Conservation (phyloP, 352 stramenopile genomes). For the Achlya hypogyna region DNA sequence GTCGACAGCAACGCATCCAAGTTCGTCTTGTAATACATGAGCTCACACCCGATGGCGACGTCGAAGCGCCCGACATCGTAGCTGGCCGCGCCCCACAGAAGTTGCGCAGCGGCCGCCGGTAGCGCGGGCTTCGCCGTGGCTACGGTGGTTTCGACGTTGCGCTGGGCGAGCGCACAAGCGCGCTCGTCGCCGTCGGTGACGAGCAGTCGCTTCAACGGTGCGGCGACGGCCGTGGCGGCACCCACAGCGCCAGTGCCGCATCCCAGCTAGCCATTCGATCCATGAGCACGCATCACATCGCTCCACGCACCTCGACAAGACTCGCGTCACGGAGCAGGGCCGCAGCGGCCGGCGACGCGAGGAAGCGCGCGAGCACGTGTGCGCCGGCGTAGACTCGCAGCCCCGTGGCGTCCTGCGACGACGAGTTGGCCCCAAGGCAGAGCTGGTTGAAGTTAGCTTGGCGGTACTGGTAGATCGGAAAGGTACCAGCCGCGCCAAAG, state of each 20-base stretch:
- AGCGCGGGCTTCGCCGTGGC: not conserved
- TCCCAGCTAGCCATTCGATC: not conserved
- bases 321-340: not conserved
- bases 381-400: constrained; percentile 13
- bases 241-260: constrained; percentile 8
- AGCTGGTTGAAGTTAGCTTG: constrained; percentile 9
- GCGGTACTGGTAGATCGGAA: constrained; percentile 7
- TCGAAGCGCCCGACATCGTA: not conserved
- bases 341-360: not conserved
- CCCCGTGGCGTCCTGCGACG: not conserved
- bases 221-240: not conserved
- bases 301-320: not conserved
- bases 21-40: constrained; percentile 19
- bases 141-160: not conserved
- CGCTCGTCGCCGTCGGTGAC: constrained; percentile 10
- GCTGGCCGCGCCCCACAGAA: not conserved
- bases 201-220: not conserved
- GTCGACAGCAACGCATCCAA: not conserved
- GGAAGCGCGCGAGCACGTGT: constrained; percentile 11
- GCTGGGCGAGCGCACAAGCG: not conserved
- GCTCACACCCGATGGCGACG: constrained; percentile 9
- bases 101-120: not conserved
- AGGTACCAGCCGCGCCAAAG: constrained; percentile 7
- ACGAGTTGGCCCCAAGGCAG: constrained; percentile 10
- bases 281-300: not conserved